A percentile compares a stretch with the other conserved stretches of the same genome.
Evolutionary conservation across 352 stramenopile species (phyloP).

Genomic region (Pythium insidiosum): DNA sequence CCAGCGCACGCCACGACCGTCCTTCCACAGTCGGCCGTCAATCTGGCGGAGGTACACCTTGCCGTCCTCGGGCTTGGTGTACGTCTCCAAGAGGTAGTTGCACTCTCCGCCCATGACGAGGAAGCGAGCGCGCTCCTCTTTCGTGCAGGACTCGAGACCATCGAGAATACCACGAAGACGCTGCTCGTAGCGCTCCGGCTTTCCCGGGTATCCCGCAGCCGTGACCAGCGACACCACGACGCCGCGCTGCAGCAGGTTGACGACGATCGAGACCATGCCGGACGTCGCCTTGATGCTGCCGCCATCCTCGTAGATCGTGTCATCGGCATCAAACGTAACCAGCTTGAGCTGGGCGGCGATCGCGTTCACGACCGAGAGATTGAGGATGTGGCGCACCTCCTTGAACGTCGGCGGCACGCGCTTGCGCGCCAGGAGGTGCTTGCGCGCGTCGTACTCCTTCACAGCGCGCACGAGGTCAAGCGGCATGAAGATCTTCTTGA

Average conservation of each 20-base stretch:
- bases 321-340: conserved; percentile 81
- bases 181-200: conserved; percentile 59
- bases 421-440: conserved; percentile 68
- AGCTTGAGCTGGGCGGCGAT: conserved; percentile 72
- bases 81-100: conserved; percentile 91
- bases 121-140: conserved; percentile 61
- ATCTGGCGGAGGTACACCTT: conserved; percentile 61
- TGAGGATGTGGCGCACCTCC: conserved; percentile 80
- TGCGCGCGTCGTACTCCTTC: conserved; percentile 60
- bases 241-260: conserved; percentile 54
- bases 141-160: conserved; percentile 35
- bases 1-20: conserved; percentile 84
- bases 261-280: conserved; percentile 64
- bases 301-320: conserved; percentile 84
- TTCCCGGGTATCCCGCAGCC: conserved; percentile 67
- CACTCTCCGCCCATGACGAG: conserved; percentile 95
- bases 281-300: conserved; percentile 58
- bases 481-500: conserved; percentile 66
- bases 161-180: conserved; percentile 71
- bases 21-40: conserved; percentile 61
- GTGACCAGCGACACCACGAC: conserved; percentile 80
- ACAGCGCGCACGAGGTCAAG: conserved; percentile 60
- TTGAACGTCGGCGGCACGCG: conserved; percentile 80
- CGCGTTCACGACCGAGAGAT: conserved; percentile 66
- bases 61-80: conserved; percentile 29